Conservation (phyloP, 2,329 filamentous ascomycete species). For the Westerdykella sp. region DNA sequence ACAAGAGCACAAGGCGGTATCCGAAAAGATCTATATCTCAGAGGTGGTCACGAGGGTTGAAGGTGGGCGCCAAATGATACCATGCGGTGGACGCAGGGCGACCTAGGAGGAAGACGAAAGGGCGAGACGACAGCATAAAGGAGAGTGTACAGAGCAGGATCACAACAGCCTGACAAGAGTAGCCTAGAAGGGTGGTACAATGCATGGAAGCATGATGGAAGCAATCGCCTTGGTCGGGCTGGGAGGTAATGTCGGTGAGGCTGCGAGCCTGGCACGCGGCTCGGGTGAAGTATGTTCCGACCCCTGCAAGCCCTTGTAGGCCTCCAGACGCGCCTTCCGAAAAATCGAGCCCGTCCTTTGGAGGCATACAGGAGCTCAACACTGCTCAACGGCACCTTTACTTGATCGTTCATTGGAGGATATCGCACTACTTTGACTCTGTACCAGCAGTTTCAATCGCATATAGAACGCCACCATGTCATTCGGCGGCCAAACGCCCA, state of each 20-base stretch:
- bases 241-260: slow-evolving; percentile 10
- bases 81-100: no score
- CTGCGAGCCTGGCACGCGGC: slow-evolving; percentile 1
- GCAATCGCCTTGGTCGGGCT: slow-evolving; percentile 2
- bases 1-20: not conserved
- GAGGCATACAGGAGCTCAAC: slow-evolving; percentile 18
- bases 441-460: not conserved
- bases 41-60: slow-evolving; percentile 6
- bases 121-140: slow-evolving; percentile 8
- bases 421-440: not conserved
- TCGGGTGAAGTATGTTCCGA: slow-evolving; percentile 13
- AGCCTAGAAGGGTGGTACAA: slow-evolving; percentile 15
- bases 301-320: no score
- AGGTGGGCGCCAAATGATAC: no score
- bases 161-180: slow-evolving; percentile 4
- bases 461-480: slow-evolving; percentile 58
- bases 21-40: not conserved
- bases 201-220: slow-evolving; percentile 25
- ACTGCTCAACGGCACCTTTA: slow-evolving; percentile 9
- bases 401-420: not conserved
- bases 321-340: slow-evolving; percentile 9
- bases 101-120: not conserved
- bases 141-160: slow-evolving; percentile 9
- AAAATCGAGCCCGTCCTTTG: no score
- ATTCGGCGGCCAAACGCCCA: slow-evolving; percentile 95